Evolutionary conservation across 208 protist genomes (phyloP).

Genomic region (Porcisia deanei): DNA sequence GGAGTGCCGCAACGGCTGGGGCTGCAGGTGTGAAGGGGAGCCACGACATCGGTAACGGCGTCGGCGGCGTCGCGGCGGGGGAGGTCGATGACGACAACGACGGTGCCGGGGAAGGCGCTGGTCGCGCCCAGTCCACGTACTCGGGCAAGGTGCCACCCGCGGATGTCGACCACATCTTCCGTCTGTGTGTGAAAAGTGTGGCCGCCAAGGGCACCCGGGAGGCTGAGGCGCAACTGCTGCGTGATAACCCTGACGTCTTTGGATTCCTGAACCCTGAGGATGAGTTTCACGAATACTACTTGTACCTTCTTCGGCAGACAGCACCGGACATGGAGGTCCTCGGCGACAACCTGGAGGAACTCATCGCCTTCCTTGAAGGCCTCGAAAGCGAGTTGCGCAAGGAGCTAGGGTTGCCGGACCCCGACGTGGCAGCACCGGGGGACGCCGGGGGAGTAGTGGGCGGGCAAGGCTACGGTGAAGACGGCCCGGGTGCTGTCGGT

Average conservation of each 20-base stretch:
- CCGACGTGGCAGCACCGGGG: conserved; percentile 27
- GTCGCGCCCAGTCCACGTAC: conserved; percentile 43
- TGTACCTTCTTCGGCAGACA: conserved; percentile 73
- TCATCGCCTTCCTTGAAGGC: conserved; percentile 64
- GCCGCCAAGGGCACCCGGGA: conserved; percentile 65
- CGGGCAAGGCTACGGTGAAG: conserved; percentile 8
- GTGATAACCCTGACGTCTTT: conserved; percentile 72
- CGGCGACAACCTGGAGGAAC: conserved; percentile 84
- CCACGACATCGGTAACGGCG: not conserved
- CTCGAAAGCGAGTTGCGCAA: conserved; percentile 69
- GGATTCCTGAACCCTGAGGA: conserved; percentile 83
- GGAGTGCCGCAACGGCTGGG: conserved; percentile 3
- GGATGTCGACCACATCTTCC: conserved; percentile 70
- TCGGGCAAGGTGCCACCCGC: conserved; percentile 66
- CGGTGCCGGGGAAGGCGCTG: not conserved
- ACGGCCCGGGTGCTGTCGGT: conserved; percentile 1
- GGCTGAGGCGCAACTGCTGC: conserved; percentile 74
- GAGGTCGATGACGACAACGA: conserved; percentile 13
- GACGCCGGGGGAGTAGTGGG: conserved; percentile 29
- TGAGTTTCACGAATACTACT: conserved; percentile 88
- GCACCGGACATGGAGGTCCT: conserved; percentile 83
- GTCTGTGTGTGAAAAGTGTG: conserved; percentile 55
- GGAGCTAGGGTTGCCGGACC: conserved; percentile 49
- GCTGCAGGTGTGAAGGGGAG: not conserved
- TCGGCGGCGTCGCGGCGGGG: not conserved